A percentile compares a stretch with the other conserved stretches of the same genome.
These are phyloP conservation scores for Lipomyces oligophaga DNA, from an alignment of 805 yeast genomes.

Conservation along the genomic window DNA sequence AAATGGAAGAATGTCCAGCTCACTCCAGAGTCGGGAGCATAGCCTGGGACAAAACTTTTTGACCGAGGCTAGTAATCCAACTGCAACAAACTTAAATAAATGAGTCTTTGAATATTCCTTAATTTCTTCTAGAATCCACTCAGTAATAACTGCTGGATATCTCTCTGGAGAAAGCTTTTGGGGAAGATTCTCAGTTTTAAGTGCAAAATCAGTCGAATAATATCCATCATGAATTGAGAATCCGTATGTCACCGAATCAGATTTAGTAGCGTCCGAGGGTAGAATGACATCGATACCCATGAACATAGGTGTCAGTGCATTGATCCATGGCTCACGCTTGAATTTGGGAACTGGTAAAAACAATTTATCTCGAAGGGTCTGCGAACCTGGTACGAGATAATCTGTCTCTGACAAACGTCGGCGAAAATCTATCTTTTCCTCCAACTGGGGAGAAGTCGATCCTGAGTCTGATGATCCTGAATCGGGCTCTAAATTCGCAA, in stretches of 20 bases:
- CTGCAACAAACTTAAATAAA: conserved; percentile 20
- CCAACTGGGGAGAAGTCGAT: no score
- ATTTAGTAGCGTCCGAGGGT: conserved; percentile 5
- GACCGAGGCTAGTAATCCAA: conserved; percentile 14
- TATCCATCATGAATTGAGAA: conserved; percentile 28
- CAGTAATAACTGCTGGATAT: conserved; percentile 12
- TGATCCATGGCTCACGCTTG: conserved; percentile 20
- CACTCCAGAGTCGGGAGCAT: conserved; percentile 22
- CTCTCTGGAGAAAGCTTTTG: not conserved
- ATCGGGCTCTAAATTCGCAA: no score
- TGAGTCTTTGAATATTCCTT: conserved; percentile 20
- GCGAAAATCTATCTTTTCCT: no score
- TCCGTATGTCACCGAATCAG: conserved; percentile 16
- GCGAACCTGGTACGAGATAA: conserved; percentile 5
- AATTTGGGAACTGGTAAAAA: conserved; percentile 11
- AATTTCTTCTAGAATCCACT: conserved; percentile 13
- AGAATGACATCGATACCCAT: conserved; percentile 22
- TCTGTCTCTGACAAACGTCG: conserved; percentile 10
- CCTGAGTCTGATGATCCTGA: no score
- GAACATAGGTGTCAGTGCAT: conserved; percentile 23
- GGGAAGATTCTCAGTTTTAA: conserved; percentile 3
- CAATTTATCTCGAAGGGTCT: conserved; percentile 9
- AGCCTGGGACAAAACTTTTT: conserved; percentile 19
- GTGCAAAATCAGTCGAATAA: conserved; percentile 26
- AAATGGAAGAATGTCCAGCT: conserved; percentile 26